phyloP scores from a whole-genome alignment of 2,329 filamentous ascomycete genomes.

The Lachnellula suecica region DNA sequence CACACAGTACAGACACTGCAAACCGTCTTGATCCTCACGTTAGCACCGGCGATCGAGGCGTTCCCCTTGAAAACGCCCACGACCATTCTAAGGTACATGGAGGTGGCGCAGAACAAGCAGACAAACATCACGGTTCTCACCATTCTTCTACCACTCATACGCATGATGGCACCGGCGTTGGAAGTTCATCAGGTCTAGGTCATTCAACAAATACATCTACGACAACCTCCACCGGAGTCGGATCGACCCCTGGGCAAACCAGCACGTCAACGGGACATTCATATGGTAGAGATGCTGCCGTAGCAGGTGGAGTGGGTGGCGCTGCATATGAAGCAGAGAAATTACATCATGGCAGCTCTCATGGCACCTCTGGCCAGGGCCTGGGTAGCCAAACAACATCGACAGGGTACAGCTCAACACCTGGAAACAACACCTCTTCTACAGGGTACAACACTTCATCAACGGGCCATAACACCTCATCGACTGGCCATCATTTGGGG shows the following conservation, averaged over 20 bases:
- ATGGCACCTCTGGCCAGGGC: background rate
- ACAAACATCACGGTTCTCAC: slow-evolving; percentile 13
- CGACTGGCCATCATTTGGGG: slow-evolving; percentile 21
- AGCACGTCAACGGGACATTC: background rate
- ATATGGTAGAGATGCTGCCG: background rate
- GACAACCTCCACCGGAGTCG: background rate
- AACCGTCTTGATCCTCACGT: slow-evolving; percentile 30
- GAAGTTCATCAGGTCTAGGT: background rate
- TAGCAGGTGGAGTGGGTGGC: slow-evolving; percentile 1
- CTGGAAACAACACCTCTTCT: background rate
- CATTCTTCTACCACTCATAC: no score
- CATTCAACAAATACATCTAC: background rate
- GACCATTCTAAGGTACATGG: slow-evolving; percentile 20
- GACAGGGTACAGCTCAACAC: no score
- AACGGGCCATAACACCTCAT: background rate
- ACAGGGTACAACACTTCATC: background rate
- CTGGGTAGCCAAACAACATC: no score
- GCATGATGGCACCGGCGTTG: background rate
- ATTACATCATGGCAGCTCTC: background rate
- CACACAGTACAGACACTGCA: slow-evolving; percentile 26
- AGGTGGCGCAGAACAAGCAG: slow-evolving; percentile 28
- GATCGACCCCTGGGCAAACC: background rate
- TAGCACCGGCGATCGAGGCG: slow-evolving; percentile 1
- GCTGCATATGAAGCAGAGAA: slow-evolving; percentile 1
- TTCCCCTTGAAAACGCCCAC: slow-evolving; percentile 17